Base-by-base conservation (phyloP, 495 filamentous ascomycete genomes). In the Bathelium albidoporum region DNA sequence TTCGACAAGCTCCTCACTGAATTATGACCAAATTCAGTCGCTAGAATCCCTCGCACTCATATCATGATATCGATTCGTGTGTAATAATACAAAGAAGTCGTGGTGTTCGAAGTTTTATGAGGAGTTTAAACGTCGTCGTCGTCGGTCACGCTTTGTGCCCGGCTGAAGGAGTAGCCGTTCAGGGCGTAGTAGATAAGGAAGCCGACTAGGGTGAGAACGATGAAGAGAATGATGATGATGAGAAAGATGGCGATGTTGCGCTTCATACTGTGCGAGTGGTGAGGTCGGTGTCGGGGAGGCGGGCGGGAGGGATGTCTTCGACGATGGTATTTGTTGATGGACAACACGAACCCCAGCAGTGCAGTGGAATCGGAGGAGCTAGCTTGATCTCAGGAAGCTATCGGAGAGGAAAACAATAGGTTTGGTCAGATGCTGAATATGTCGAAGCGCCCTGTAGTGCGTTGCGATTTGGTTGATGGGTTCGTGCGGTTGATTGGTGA, bases 211-310 rank as follows among this genome's bases (percentile, higher is more conserved):
- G 73, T 70, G 59, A 77, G 74, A 39, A 75, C 66, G 66, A 75
- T 71, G 73, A 77, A 77, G 65, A 77, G 73, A 71, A 77, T 70
- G 62, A 77, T 70, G 69, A 77, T 70, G 70, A 77, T 77, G 62
- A 77, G 64, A 68, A 75, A 75, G 68, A 77, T 74, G 73, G 75
- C 74, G 62, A 77, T 69, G 73, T 77, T 77, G 67, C 73, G 71
- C 67, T 75, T 71, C 74, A 77, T 77, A 34, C 60, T 73, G 49
- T 9, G 24, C 20, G 49, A 10, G 49, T 55, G 2, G 49, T 28
- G 24, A 24, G 24, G n/a, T 28, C 49, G 24, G 9, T 29, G 11
- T n/a, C n/a, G 43, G 20, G n/a, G 43, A 49, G 7, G 7, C 16
- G 36, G 36, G 36, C 16, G 7, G 7, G 36, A 41, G 18, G 9